A percentile compares a stretch with the other conserved stretches of the same genome.
Evolutionary conservation across 371 early-diverging fungal species (phyloP).

Genomic region (Mucor velutinosus): DNA sequence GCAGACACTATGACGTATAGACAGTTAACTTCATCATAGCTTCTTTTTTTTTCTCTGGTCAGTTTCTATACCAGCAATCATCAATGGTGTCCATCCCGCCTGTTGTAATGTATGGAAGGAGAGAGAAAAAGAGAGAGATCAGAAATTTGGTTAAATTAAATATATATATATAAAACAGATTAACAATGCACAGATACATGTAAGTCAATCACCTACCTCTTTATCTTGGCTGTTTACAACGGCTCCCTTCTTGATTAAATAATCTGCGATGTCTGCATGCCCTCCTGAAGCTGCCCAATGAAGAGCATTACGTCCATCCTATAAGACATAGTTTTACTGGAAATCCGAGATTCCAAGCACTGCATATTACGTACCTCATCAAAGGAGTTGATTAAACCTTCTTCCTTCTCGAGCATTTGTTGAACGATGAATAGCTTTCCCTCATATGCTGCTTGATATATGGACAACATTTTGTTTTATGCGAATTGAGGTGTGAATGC

Average conservation of each 20-base stretch:
- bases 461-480: conserved; percentile 21
- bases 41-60: background rate
- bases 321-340: background rate
- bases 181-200: background rate
- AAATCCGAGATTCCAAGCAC: conserved; percentile 10
- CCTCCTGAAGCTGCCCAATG: conserved; percentile 73
- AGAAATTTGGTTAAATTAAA: background rate
- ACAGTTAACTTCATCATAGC: background rate
- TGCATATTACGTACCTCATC: conserved; percentile 48
- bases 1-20: conserved; percentile 44
- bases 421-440: conserved; percentile 57
- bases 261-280: conserved; percentile 63
- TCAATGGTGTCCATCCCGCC: conserved; percentile 64
- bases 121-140: too few relatives aligned
- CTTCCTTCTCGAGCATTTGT: conserved; percentile 55
- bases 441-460: conserved; percentile 58
- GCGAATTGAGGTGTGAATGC: background rate
- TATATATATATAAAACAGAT: too few relatives aligned
- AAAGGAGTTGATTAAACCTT: conserved; percentile 39
- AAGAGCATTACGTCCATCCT: conserved; percentile 42
- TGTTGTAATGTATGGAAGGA: conserved; percentile 7
- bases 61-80: conserved; percentile 56
- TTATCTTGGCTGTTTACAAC: conserved; percentile 58
- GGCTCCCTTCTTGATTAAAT: conserved; percentile 63
- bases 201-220: conserved; percentile 26